Conservation (phyloP, 2,329 filamentous ascomycete species). For the Karstenula rhodostoma region DNA sequence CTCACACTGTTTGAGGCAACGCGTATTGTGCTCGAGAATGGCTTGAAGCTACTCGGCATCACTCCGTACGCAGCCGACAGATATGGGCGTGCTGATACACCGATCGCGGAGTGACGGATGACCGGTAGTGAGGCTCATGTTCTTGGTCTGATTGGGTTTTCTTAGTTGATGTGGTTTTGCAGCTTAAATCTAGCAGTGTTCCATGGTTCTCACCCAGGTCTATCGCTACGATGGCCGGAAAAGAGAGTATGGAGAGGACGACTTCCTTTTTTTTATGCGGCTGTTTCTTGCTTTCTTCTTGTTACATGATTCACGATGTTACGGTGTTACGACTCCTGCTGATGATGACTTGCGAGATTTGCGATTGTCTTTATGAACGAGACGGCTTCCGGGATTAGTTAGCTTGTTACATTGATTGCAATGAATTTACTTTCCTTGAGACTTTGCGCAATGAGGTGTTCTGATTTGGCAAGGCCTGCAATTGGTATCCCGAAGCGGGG, state of each 20-base stretch:
- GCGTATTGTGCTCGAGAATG: slow-evolving; percentile 40
- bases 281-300: not conserved
- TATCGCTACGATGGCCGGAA: not conserved
- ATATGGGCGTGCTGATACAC: slow-evolving; percentile 36
- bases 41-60: slow-evolving; percentile 40
- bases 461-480: not conserved
- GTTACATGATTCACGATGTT: not conserved
- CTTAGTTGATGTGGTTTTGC: not conserved
- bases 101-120: slow-evolving; percentile 25
- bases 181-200: not conserved
- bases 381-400: not conserved
- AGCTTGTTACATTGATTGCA: not conserved
- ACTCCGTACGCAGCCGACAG: slow-evolving; percentile 20
- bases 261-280: not conserved
- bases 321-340: not conserved
- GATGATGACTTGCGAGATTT: not conserved
- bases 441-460: not conserved
- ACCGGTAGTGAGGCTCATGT: not conserved
- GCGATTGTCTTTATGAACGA: not conserved
- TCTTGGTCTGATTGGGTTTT: not conserved
- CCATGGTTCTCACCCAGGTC: not conserved
- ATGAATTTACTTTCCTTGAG: not conserved
- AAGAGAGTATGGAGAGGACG: not conserved
- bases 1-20: slow-evolving; percentile 38
- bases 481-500: no score